Percentiles rank a stretch among this genome's conserved stretches.
phyloP scores from a whole-genome alignment of 768 basidiomycete genomes.

The Trametes maxima region DNA sequence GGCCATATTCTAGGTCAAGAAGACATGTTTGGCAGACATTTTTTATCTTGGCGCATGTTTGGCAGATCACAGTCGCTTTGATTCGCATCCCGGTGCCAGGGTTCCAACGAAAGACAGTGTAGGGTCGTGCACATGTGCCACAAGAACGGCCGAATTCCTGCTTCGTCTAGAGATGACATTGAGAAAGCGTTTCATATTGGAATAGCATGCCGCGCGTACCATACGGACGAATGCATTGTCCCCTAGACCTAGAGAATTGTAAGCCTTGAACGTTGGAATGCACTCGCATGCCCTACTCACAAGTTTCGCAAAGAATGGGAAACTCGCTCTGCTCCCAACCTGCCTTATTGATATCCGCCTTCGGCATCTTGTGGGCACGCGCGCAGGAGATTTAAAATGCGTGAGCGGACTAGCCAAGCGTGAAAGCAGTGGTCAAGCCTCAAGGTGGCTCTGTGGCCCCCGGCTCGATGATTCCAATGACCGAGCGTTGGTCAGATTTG shows the following conservation, averaged over 20 bases:
- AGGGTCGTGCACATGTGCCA: constrained; percentile 95
- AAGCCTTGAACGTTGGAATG: neutral
- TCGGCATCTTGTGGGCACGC: constrained; percentile 50
- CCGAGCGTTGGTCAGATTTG: too few relatives aligned
- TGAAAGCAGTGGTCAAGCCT: too few relatives aligned
- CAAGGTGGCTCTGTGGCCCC: too few relatives aligned
- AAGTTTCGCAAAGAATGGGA: constrained; percentile 92
- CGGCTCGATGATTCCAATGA: too few relatives aligned
- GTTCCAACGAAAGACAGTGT: constrained; percentile 98
- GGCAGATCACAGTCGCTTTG: constrained; percentile 97
- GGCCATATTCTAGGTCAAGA: constrained; percentile 92
- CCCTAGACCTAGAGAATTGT: constrained; percentile 62
- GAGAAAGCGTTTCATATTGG: neutral
- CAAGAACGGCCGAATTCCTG: constrained; percentile 96
- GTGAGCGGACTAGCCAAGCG: too few relatives aligned
- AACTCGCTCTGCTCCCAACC: constrained; percentile 95
- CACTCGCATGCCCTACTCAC: constrained; percentile 44
- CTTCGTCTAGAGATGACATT: constrained; percentile 65
- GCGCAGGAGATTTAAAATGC: too few relatives aligned
- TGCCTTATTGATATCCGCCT: constrained; percentile 93
- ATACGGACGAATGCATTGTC: constrained; percentile 93
- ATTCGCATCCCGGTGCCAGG: constrained; percentile 90
- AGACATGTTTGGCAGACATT: constrained; percentile 98
- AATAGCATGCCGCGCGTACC: constrained; percentile 51
- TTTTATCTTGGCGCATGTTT: constrained; percentile 95